These are phyloP conservation scores for Dalbergia oliveri DNA, from an alignment of 306 rosid genomes.

Conservation along the genomic window DNA sequence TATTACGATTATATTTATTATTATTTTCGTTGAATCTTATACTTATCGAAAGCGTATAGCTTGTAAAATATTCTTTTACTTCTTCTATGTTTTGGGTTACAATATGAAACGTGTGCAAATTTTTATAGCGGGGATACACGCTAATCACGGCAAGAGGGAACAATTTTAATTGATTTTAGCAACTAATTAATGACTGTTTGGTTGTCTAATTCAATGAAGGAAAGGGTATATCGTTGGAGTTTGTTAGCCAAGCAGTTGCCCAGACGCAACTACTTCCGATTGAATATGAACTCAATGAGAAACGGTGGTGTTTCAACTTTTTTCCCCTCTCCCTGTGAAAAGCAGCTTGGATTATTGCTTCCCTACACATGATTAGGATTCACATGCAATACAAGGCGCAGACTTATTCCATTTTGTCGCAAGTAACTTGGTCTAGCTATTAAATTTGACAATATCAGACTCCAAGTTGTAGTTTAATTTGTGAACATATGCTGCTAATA, in stretches of 20 bases:
- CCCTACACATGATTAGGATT: neutral
- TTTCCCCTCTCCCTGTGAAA: neutral
- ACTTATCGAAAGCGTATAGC: neutral
- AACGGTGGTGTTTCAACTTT: neutral
- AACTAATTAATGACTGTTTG: neutral
- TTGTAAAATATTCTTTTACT: neutral
- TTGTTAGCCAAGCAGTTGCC: conserved; percentile 19
- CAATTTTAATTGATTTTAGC: neutral
- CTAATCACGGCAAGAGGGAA: neutral
- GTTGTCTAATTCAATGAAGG: neutral
- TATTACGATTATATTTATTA: too few species aligned
- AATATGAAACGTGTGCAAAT: neutral
- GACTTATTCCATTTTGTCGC: neutral
- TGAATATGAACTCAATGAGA: conserved; percentile 14
- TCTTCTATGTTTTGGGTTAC: neutral
- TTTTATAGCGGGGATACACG: neutral
- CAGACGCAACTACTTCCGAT: neutral
- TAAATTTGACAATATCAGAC: conserved; percentile 5
- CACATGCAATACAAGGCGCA: neutral
- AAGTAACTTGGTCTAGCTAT: neutral
- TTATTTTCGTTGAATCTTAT: too few species aligned
- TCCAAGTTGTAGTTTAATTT: neutral
- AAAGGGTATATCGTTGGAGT: neutral
- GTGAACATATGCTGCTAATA: neutral
- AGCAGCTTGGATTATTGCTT: conserved; percentile 32